Conservation (phyloP, 176 grass and related monocot species). For the Microstegium vimineum region DNA sequence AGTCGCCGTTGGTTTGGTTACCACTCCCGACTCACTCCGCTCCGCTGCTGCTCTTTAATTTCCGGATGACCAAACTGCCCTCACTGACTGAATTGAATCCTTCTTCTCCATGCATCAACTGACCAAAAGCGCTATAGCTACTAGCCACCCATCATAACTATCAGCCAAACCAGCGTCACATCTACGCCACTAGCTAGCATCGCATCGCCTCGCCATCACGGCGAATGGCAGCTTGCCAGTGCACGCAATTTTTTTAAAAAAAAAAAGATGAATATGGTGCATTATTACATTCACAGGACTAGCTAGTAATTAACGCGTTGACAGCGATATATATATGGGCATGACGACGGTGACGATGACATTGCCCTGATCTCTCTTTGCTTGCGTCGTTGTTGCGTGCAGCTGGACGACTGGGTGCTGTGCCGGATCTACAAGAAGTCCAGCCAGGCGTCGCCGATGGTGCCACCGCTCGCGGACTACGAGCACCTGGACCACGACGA, state of each 20-base stretch:
- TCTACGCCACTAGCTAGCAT: background rate
- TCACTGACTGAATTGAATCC: background rate
- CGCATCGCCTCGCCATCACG: no score
- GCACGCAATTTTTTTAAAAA: conserved; percentile 30
- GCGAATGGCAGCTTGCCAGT: background rate
- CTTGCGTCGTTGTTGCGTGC: background rate
- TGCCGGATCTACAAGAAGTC: conserved; percentile 93
- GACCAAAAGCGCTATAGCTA: background rate
- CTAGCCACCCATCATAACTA: background rate
- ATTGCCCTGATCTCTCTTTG: background rate
- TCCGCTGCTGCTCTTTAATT: background rate
- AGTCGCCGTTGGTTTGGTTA: background rate
- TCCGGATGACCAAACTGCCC: conserved; percentile 1
- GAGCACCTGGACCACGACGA: conserved; percentile 39
- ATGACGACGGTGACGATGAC: background rate
- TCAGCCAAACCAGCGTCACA: background rate
- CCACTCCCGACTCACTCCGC: background rate
- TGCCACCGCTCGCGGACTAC: conserved; percentile 48
- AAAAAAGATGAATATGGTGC: background rate
- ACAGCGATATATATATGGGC: conserved; percentile 20
- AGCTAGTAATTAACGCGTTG: no score
- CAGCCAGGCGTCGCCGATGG: conserved; percentile 37
- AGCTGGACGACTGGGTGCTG: conserved; percentile 96
- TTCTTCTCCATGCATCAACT: background rate
- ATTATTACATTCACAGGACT: background rate